Conservation (phyloP, 805 yeast genomes). For the Metschnikowia koreensis region DNA sequence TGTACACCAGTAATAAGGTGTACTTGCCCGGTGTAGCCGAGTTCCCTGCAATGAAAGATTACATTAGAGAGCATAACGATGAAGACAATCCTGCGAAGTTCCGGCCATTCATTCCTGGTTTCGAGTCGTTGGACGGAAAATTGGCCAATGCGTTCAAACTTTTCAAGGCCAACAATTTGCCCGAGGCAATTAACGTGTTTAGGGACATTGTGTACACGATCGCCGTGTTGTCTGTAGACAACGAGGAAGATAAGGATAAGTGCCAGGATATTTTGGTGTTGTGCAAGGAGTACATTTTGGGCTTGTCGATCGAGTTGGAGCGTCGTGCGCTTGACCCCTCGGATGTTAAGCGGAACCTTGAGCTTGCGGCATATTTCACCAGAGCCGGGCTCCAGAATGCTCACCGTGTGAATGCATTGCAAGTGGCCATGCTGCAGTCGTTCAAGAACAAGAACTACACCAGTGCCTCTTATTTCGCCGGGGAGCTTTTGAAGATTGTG, state of each 20-base stretch:
- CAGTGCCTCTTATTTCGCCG: constrained; percentile 86
- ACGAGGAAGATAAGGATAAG: constrained; percentile 72
- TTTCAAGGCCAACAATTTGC: constrained; percentile 81
- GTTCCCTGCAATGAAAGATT: constrained; percentile 66
- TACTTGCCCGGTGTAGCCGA: constrained; percentile 73
- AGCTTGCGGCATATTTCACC: constrained; percentile 94
- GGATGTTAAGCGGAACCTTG: constrained; percentile 81
- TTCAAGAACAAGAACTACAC: constrained; percentile 86
- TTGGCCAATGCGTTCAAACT: constrained; percentile 74
- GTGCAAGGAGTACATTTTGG: constrained; percentile 88
- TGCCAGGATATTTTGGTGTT: constrained; percentile 67
- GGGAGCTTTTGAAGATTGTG: constrained; percentile 70
- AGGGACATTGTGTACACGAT: constrained; percentile 75
- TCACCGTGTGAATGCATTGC: constrained; percentile 84
- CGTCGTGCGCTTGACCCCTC: constrained; percentile 78
- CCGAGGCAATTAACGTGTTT: constrained; percentile 76
- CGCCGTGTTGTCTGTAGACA: constrained; percentile 66
- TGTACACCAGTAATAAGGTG: constrained; percentile 77
- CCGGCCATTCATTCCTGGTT: constrained; percentile 73
- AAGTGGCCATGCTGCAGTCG: constrained; percentile 92
- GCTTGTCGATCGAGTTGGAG: constrained; percentile 83
- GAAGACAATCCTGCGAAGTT: constrained; percentile 50
- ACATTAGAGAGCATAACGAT: constrained; percentile 60
- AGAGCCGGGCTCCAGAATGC: constrained; percentile 75
- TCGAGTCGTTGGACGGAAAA: constrained; percentile 57